Percentiles rank a stretch among this genome's conserved stretches.
Conservation (phyloP, 371 early-diverging fungal species). For the Nematocida ironsii region DNA sequence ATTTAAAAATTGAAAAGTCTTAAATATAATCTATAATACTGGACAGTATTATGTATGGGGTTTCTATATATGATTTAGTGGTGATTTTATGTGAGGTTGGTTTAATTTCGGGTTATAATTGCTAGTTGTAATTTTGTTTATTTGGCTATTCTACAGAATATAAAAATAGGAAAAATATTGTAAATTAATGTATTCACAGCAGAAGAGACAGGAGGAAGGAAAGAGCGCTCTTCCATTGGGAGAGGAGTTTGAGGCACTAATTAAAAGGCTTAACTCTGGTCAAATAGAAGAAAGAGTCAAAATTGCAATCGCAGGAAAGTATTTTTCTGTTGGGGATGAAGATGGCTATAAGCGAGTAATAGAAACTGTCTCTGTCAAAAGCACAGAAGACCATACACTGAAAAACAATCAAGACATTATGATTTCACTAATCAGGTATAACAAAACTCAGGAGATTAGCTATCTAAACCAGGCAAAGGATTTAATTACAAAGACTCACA, state of each 20-base stretch:
- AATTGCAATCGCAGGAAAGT: constrained; percentile 43
- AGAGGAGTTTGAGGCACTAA: constrained; percentile 33
- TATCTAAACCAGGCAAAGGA: constrained; percentile 20
- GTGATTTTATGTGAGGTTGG: too few species aligned
- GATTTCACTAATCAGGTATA: constrained; percentile 17
- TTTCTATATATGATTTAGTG: too few species aligned
- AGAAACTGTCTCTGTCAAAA: constrained; percentile 3
- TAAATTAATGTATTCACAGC: constrained; percentile 10
- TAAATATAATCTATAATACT: too few species aligned
- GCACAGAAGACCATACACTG: constrained; percentile 17
- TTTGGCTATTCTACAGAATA: background rate
- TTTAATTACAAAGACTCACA: constrained; percentile 18
- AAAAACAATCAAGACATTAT: constrained; percentile 45
- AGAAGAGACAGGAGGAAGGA: constrained; percentile 11
- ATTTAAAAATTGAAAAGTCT: too few species aligned
- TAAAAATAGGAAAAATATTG: constrained; percentile 24
- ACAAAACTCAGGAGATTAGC: background rate
- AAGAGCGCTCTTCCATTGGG: constrained; percentile 6
- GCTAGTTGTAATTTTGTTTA: background rate
- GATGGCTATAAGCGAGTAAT: constrained; percentile 18
- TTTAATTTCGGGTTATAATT: too few species aligned
- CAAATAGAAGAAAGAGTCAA: constrained; percentile 30
- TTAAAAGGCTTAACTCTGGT: background rate
- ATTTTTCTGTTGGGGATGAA: constrained; percentile 32
- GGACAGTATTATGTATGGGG: too few species aligned